Evolutionary conservation across 495 filamentous ascomycete species (phyloP), one percentile per base, ranked within the genome.

Genomic region (Neurospora sp.): DNA sequence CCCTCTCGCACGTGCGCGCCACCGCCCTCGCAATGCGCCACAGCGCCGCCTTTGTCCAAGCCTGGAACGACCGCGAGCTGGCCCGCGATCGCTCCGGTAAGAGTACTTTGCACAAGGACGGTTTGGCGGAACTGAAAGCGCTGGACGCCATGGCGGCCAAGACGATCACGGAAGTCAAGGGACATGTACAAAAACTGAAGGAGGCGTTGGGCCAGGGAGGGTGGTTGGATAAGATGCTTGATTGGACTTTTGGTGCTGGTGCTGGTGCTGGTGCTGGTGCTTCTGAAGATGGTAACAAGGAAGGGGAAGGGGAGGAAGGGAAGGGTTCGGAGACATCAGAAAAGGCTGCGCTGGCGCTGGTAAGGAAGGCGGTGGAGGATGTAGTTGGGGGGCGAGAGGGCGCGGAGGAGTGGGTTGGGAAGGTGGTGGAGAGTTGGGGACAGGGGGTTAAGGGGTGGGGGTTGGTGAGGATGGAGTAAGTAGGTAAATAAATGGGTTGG

Each of bases 391-490:
- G 78, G 6, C 73, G 78, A 69, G 70, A 74, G 1, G 74, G 35
- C 4, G 76, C 80, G 42, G 82, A 86, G 75, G 80, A 81, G 40
- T 84, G 82, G 82, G 82, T 78, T 38, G 80, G 81, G 1, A 73
- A 75, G 72, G 73, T 85, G 73, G 74, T 82, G 69, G 82, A 83
- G 69, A 83, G 83, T 69, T 85, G 83, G 84, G 65, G 80, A 65
- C 83, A 83, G 40, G 76, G 75, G 10, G 79, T 83, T 4, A 81
- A 79, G 74, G 84, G 84, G n/a, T 83, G 83, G 81, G 75, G 76
- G 39, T 74, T 75, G 72, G 77, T 80, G 0, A 74, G 72, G 76
- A 75, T 75, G 76, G 77, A 82, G 74, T 82, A 65, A 4, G 27
- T 31, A 22, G 20, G 20, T 22, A 31, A 35, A 35, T 35, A 35